Base-by-base conservation (phyloP, 1,284 basidiomycete genomes). In the Clitocybe nebularis region DNA sequence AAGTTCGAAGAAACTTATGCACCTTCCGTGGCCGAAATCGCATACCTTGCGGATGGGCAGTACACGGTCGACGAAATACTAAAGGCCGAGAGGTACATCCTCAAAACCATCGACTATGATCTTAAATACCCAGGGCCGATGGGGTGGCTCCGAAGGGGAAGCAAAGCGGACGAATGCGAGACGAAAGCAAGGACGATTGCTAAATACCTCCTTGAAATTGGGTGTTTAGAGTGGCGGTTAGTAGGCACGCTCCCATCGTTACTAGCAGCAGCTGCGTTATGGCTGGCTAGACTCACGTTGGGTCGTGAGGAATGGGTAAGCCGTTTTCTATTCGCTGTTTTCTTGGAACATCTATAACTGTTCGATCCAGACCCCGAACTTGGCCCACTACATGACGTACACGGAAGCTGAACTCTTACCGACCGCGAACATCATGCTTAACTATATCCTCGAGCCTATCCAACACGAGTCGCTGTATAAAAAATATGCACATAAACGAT, bases 101-200 rank as follows among this genome's bases (percentile, higher is more conserved):
- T 96, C 41, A 85, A 88, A 60, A 89, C 89, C 7, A 73, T 96
- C 43, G 79, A 87, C 37, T 97, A 89, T 75, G 87, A 93, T 62
- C 61, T 96, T 47, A 84, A 82, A 49, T 93, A 85, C 61, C 90
- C 93, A 26, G 93, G 91, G 56, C 92, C 93, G 1, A 87, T 96
- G 66, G 85, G 92, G 60, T 97, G 91, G 71, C 71, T 96, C 36
- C 74, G 93, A 29, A 13, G 93, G 37, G 85, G 93, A 48, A 93
- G 90, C 66, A 99, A 98, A 66, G 96, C 95, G 3, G 96, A 99
- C 58, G 87, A 90, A 48, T 98, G 95, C 63, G 90, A 97, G 57
- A 81, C 92, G 41, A 87, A 95, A 61, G 86, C 85, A 16, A 75
- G 94, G 44, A 97, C 93, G 0, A 75, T 98, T 6, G 93, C 85